phyloP scores from a whole-genome alignment of 225 moss, liverwort and hornwort genomes.

The Anthoceros angustus region DNA sequence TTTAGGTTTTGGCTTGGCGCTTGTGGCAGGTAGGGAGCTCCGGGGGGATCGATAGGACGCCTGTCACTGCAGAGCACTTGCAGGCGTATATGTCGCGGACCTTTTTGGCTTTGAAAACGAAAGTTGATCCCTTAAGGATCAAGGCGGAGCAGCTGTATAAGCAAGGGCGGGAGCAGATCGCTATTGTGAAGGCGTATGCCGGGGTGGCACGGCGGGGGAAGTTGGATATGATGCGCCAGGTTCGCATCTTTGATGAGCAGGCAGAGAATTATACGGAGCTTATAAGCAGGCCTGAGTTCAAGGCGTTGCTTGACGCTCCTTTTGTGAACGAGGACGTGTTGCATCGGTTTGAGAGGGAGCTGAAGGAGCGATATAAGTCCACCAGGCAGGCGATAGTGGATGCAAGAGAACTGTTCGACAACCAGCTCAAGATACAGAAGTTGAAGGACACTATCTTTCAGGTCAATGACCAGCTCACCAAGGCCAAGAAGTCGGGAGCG shows the following conservation, averaged over 20 bases:
- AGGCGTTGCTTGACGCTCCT: constrained; percentile 22
- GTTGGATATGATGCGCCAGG: constrained; percentile 39
- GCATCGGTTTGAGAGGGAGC: constrained; percentile 33
- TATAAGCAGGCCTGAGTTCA: constrained; percentile 28
- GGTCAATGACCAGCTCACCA: constrained; percentile 38
- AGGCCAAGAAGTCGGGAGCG: constrained; percentile 7
- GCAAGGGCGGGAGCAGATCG: constrained; percentile 41
- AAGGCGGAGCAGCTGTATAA: constrained; percentile 35
- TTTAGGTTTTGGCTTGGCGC: no score
- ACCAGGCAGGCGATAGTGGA: constrained; percentile 35
- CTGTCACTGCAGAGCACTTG: constrained; percentile 25
- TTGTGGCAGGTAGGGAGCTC: constrained; percentile 9
- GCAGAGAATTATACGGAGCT: constrained; percentile 39
- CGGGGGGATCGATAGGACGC: constrained; percentile 26
- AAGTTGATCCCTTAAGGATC: constrained; percentile 31
- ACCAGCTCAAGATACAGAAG: constrained; percentile 45
- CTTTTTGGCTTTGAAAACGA: constrained; percentile 35
- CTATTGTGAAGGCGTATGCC: constrained; percentile 34
- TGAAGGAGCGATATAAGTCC: constrained; percentile 26
- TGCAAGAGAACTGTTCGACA: constrained; percentile 42
- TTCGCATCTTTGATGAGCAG: constrained; percentile 40
- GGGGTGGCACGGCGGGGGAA: constrained; percentile 35
- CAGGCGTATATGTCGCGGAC: constrained; percentile 41
- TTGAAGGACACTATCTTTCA: constrained; percentile 47
- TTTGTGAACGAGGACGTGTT: constrained; percentile 34